These are phyloP conservation scores for Eucalyptus dawsonii DNA, from an alignment of 345 rosid species.

Conservation along the genomic window DNA sequence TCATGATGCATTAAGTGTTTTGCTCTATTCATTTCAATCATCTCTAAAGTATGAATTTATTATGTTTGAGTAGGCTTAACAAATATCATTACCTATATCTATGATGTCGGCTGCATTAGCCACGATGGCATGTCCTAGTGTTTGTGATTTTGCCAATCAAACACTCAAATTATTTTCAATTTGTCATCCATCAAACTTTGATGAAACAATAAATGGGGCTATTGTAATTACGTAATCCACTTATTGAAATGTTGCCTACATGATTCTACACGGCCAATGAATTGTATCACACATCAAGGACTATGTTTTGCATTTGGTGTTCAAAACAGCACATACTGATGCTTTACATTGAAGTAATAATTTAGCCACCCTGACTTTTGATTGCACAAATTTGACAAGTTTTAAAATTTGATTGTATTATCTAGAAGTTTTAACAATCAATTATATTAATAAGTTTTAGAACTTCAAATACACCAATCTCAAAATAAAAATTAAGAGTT, in stretches of 20 bases:
- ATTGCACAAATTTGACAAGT: too few species aligned
- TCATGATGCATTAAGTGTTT: too few species aligned
- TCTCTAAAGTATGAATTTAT: background rate
- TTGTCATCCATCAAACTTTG: background rate
- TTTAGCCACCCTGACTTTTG: too few species aligned
- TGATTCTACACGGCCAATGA: background rate
- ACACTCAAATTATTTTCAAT: too few species aligned
- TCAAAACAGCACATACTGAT: too few species aligned
- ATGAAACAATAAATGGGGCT: background rate
- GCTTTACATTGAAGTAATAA: too few species aligned
- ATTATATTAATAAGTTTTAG: too few species aligned
- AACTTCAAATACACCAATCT: fast-evolving
- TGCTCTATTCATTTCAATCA: too few species aligned
- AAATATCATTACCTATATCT: background rate
- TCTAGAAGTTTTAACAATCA: fast-evolving
- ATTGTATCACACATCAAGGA: fast-evolving
- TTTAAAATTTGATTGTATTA: fast-evolving
- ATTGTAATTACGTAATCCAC: fast-evolving
- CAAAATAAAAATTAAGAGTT: fast-evolving
- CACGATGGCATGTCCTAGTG: background rate
- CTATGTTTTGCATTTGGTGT: too few species aligned
- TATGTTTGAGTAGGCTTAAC: background rate
- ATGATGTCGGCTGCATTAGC: background rate
- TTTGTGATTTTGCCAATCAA: background rate
- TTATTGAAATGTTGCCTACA: background rate